Base-by-base conservation (phyloP, 2,329 filamentous ascomycete genomes). In the Pseudocercospora vitis region DNA sequence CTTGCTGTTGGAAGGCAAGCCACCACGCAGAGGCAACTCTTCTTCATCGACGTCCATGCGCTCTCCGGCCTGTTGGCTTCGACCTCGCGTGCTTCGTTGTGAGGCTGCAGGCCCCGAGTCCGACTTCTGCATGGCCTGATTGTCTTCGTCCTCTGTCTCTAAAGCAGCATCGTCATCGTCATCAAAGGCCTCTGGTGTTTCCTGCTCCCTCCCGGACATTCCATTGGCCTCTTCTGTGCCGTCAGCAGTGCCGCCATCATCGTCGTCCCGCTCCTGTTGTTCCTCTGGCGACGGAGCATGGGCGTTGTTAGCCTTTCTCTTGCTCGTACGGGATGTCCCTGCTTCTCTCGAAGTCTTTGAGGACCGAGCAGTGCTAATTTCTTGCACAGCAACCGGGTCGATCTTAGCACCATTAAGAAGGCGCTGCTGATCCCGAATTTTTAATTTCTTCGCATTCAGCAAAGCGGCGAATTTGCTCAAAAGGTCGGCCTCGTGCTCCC, bases 381-480 rank as follows among this genome's bases (percentile, higher is more conserved):
- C 51, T 53, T 65, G 64, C 24, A 60, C 64, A 14, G 52, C 54
- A 83, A 86, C 81, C 68, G 85, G 80, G 46, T 84, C 82, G 33
- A 89, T 74, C 48, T 84, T 82, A 66, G 81, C 80, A 24, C 74
- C 71, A 12, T 76, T 74, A 19, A 90, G 71, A 16, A 87, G 71
- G 32, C 81, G 78, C 63, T 87, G 84, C 70, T 90, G 87, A 63
- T 90, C 81, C 37, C 88, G 75, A 46, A 91, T 91, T 71, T 88
- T 91, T 48, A 85, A 75, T 70, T 91, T 91, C 74, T 92, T 92
- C 68, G 87, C 82, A 62, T 91, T 91, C 1, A 91, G 73, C 2
- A 92, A 74, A 51, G 81, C 76, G 50, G 82, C 79, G 62, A 89
- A 89, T 67, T 89, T 89, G 56, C 81, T 80, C 1, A 91, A 71